A percentile compares a stretch with the other conserved stretches of the same genome.
These are phyloP conservation scores for Chlorella sp. DNA, from an alignment of 139 green algal species.

Conservation along the genomic window DNA sequence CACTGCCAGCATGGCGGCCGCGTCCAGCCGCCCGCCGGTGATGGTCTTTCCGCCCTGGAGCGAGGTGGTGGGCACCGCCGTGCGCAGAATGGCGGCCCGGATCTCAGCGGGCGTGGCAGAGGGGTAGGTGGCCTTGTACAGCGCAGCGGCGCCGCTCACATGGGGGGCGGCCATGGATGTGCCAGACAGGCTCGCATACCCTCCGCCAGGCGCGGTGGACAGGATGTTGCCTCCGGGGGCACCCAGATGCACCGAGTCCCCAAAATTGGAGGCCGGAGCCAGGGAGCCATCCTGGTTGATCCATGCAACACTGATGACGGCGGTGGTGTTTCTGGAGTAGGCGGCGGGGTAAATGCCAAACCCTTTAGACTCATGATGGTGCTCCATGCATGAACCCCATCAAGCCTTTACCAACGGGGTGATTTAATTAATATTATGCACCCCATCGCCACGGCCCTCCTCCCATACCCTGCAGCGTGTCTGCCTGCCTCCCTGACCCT, in stretches of 20 bases:
- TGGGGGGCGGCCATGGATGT: conserved; percentile 73
- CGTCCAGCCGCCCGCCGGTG: background rate
- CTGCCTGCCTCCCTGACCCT: too few species aligned
- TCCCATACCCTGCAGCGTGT: too few species aligned
- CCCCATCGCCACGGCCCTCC: too few species aligned
- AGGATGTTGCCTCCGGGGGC: conserved; percentile 63
- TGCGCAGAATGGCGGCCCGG: background rate
- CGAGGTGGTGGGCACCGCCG: background rate
- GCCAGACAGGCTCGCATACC: conserved; percentile 28
- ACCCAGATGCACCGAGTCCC: conserved; percentile 71
- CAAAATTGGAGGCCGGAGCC: conserved; percentile 68
- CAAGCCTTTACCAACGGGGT: too few species aligned
- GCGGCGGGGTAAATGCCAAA: background rate
- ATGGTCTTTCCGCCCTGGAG: background rate
- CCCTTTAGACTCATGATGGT: too few species aligned
- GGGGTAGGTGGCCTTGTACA: conserved; percentile 68
- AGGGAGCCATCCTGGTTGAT: background rate
- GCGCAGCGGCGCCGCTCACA: conserved; percentile 69
- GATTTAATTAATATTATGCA: too few species aligned
- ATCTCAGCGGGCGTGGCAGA: conserved; percentile 40
- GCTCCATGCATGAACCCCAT: too few species aligned
- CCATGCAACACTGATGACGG: background rate
- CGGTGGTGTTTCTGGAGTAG: background rate
- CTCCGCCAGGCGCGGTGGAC: conserved; percentile 33
- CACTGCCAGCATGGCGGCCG: background rate